Conservation (phyloP, 139 green algal genomes). For the Yamagishiella unicocca region DNA sequence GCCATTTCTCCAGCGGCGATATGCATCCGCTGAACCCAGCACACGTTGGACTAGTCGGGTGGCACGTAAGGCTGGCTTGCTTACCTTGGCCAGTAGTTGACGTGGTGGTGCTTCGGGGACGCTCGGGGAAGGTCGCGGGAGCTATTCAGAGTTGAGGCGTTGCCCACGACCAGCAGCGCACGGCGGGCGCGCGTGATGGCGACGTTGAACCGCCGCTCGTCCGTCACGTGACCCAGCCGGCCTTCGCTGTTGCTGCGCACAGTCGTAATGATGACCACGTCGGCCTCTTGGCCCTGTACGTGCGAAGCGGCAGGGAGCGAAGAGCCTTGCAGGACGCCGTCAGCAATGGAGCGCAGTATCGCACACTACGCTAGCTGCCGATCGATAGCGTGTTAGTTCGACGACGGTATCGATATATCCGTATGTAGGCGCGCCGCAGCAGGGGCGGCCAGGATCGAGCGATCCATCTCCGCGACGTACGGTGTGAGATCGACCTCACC, state of each 20-base stretch:
- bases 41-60: no score
- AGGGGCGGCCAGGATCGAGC: no score
- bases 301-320: no score
- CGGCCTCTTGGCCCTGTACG: background rate
- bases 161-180: slow-evolving; percentile 12
- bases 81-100: background rate
- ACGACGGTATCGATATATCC: no score
- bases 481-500: no score
- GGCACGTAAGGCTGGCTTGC: background rate
- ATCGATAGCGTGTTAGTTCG: no score
- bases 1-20: background rate
- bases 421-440: no score
- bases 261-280: slow-evolving; percentile 10
- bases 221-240: background rate
- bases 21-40: background rate
- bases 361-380: no score
- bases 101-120: background rate
- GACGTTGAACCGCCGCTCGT: background rate
- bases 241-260: background rate
- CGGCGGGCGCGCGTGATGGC: background rate
- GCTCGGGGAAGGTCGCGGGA: background rate
- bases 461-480: no score
- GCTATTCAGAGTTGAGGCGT: background rate
- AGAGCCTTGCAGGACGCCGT: no score
- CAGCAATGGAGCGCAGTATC: no score